Evolutionary conservation across 139 green algal genomes (phyloP), one percentile per base, ranked within the genome.

Genomic region (Klebsormidium nitens): DNA sequence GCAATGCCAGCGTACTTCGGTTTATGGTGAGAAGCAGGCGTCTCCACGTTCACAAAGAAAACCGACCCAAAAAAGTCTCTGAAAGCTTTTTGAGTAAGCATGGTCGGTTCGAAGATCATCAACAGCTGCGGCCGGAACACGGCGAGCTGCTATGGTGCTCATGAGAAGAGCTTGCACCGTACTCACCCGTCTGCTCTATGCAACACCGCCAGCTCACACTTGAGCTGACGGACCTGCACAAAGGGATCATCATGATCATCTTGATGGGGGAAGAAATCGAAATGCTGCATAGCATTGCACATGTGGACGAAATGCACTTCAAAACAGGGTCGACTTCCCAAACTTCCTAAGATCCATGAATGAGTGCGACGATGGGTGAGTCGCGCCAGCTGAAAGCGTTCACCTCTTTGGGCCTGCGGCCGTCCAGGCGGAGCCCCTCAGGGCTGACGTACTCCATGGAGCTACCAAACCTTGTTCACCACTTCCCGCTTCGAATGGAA

Each of bases 381-480:
- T n/a, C n/a, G n/a, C n/a, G n/a, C n/a, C 42, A 8, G 42, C 8
- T 14, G 42, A 8, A 50, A 50, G 42, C 8, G 14, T 26, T 59
- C 32, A 72, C 64, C 52, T 75, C 67, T 31, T 66, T 42, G 8
- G 69, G 69, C 28, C 69, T 26, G 32, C 69, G 69, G 17, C 69
- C 69, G 65, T 77, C 69, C 68, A 77, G 34, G 35, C 69, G 69
- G 23, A 77, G 66, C 17, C 69, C 67, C 46, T 77, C 69, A 28
- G 69, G 69, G 38, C 67, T 79, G 19, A 77, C 40, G 66, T 66
- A 77, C 67, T 77, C 69, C 69, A 77, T 77, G 66, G 5, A 57
- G 23, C 5, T 26, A n/a, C 6, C 28, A 31, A 6, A 75, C 64
- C 38, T 75, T 79, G 38, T 14, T 73, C 38, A 69, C 77, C 14